Evolutionary conservation across 164 flowering plant genomes (phyloP).

Genomic region (Echeveria elegans): DNA sequence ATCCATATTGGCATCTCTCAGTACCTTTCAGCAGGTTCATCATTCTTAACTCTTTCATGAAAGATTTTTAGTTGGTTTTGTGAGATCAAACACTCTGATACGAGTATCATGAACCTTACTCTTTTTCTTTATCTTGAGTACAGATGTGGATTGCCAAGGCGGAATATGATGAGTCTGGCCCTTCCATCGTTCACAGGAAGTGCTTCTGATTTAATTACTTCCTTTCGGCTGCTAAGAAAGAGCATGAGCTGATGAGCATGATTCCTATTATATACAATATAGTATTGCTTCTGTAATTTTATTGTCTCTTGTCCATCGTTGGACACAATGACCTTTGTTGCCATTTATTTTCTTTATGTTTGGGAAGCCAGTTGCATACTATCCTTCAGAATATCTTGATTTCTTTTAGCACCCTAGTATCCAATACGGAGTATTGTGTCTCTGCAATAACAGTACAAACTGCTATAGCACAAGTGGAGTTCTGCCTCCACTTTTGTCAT

Average conservation of each 20-base stretch:
- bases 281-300: background rate
- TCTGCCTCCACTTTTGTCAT: too few relatives aligned
- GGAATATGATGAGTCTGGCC: background rate
- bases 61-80: background rate
- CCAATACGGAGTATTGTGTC: background rate
- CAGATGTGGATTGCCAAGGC: background rate
- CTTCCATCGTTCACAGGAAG: background rate
- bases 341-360: too few relatives aligned
- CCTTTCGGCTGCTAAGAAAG: background rate
- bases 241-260: background rate
- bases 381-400: too few relatives aligned
- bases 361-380: background rate
- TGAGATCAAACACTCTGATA: too few relatives aligned
- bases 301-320: background rate
- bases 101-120: background rate
- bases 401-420: too few relatives aligned
- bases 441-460: too few relatives aligned
- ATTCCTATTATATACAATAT: background rate
- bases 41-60: background rate
- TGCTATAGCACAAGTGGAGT: too few relatives aligned
- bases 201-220: background rate
- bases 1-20: background rate
- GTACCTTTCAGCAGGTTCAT: background rate
- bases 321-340: background rate
- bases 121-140: too few relatives aligned